A percentile compares a stretch with the other conserved stretches of the same genome.
Conservation (phyloP, 441 rosid genomes). For the Adansonia grandidieri region DNA sequence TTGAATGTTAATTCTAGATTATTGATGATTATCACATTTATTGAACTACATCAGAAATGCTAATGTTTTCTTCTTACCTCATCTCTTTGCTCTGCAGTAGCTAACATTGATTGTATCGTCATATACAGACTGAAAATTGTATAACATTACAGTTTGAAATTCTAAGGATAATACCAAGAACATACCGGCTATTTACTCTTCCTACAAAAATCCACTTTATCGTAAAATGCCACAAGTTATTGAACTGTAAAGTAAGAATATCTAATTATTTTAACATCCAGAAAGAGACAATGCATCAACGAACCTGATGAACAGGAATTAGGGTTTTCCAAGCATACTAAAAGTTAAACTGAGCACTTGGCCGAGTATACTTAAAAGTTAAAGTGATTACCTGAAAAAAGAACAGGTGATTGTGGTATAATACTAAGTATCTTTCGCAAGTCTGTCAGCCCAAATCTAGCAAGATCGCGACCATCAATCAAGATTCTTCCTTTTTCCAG, state of each 20-base stretch:
- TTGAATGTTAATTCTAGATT: too few relatives aligned
- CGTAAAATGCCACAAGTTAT: neutral
- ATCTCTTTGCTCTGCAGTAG: neutral
- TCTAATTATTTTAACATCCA: neutral
- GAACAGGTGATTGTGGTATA: conserved; percentile 96
- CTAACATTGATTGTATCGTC: neutral
- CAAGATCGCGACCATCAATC: conserved; percentile 72
- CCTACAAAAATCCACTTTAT: neutral
- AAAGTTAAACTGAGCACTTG: neutral
- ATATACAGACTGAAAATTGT: neutral
- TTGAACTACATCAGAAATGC: neutral
- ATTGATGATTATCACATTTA: neutral
- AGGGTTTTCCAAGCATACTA: too few relatives aligned
- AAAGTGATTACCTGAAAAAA: conserved; percentile 74
- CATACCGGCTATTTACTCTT: neutral
- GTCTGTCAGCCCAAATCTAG: conserved; percentile 76
- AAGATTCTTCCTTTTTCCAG: conserved; percentile 75
- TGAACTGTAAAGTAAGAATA: neutral
- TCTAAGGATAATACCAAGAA: neutral
- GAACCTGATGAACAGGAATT: too few relatives aligned
- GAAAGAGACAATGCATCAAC: too few relatives aligned
- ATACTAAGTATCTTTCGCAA: conserved; percentile 77
- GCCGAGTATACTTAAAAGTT: neutral
- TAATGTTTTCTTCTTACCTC: neutral
- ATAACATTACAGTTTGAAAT: neutral